Base-by-base conservation (phyloP, 1,139 yeast species). In the Protomyces inouyei region DNA sequence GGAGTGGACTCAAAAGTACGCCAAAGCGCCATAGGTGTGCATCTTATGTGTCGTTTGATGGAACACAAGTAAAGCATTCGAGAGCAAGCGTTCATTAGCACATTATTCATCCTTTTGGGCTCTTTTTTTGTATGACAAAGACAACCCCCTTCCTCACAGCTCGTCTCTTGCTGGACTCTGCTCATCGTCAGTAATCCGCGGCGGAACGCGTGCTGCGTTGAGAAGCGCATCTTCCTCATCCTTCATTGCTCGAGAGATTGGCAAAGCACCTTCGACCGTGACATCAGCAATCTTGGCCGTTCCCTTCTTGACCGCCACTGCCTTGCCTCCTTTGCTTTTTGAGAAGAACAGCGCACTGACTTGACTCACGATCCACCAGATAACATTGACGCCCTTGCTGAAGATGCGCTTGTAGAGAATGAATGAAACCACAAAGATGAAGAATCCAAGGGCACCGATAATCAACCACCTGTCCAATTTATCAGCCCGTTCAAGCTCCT, bases 401-500 rank as follows among this genome's bases (percentile, higher is more conserved):
- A 61, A 45, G n/a, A 61, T 51, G 16, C 65, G 38, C 48, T 55
- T 40, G 38, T 51, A 55, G n/a, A 61, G 56, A 37, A 61, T 51
- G 16, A 25, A 61, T 14, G 56, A 10, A 25, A 52, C 53, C n/a
- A 48, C 61, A 38, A 40, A 35, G 43, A 46, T 18, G 40, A 61
- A 65, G 63, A 86, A 84, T 28, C 83, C 84, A 48, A 86, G 71
- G 37, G 88, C 79, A 61, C 82, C 74, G 69, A 83, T 82, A 69
- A 86, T 86, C 65, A 83, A 76, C 63, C 81, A 76, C 63, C 87
- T 79, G 70, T 87, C 92, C 67, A 79, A 75, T 64, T 80, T 77
- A 70, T 87, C 89, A 59, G 88, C 87, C 70, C 83, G 83, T 70
- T 86, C 88, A 64, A 87, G 82, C 67, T 84, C 81, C 68, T 79